phyloP scores from a whole-genome alignment of 257 asterid genomes.

The Ballota nigra region DNA sequence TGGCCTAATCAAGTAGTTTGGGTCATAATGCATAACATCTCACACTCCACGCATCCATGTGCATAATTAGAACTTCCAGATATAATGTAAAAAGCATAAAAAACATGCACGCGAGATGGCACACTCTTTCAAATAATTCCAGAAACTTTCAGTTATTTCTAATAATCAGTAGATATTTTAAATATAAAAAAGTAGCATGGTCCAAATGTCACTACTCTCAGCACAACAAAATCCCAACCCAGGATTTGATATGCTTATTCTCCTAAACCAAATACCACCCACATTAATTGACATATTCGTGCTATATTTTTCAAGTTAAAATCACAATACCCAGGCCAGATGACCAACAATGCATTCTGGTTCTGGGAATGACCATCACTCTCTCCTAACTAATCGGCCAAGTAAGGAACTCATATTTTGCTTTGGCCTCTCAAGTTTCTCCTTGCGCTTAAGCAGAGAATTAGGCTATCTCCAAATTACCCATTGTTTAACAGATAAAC shows the following conservation, averaged over 20 bases:
- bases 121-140: too few species aligned
- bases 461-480: not conserved
- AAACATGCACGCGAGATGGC: too few species aligned
- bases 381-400: not conserved
- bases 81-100: too few species aligned
- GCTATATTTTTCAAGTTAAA: not conserved
- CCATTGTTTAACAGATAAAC: not conserved
- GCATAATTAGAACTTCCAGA: too few species aligned
- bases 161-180: too few species aligned
- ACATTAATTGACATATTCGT: not conserved
- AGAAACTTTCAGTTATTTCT: too few species aligned
- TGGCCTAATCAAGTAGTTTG: too few species aligned
- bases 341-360: not conserved
- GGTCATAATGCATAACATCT: too few species aligned
- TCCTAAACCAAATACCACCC: not conserved
- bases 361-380: not conserved
- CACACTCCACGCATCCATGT: too few species aligned
- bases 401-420: conserved; percentile 14
- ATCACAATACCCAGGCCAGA: not conserved
- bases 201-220: not conserved
- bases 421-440: conserved; percentile 31
- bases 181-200: not conserved
- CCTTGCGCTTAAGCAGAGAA: conserved; percentile 10
- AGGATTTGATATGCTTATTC: not conserved
- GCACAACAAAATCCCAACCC: not conserved